Conservation (phyloP, 2,329 filamentous ascomycete genomes). For the Rutstroemia sp. region DNA sequence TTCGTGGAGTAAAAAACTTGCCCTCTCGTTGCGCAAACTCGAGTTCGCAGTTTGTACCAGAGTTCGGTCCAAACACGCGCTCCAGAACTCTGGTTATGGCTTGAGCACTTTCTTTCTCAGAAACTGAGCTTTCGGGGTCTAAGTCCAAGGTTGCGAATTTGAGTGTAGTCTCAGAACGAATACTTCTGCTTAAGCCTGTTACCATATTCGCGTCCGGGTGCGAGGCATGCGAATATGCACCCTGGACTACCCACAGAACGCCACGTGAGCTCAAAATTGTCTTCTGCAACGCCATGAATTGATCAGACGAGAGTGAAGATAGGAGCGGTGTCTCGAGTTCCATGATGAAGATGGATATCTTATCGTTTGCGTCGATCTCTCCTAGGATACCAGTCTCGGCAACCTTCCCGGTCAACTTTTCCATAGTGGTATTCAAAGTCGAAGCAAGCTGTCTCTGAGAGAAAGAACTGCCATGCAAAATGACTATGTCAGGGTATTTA, state of each 20-base stretch:
- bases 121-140: background rate
- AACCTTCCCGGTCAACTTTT: background rate
- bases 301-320: slow-evolving; percentile 33
- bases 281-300: slow-evolving; percentile 37
- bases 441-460: background rate
- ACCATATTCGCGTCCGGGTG: slow-evolving; percentile 25
- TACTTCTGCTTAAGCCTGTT: slow-evolving; percentile 3
- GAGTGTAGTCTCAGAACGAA: slow-evolving; percentile 6
- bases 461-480: background rate
- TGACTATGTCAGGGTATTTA: background rate
- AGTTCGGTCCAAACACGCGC: background rate
- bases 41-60: background rate
- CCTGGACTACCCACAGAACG: slow-evolving; percentile 43
- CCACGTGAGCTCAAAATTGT: slow-evolving; percentile 33
- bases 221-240: slow-evolving; percentile 32
- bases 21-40: slow-evolving; percentile 1
- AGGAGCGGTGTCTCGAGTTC: slow-evolving; percentile 34
- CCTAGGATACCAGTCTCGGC: slow-evolving; percentile 17
- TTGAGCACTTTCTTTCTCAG: background rate
- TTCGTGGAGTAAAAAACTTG: background rate
- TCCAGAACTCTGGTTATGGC: background rate
- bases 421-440: background rate
- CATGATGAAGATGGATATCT: slow-evolving; percentile 39
- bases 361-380: slow-evolving; percentile 23
- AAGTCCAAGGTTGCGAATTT: slow-evolving; percentile 8